Evolutionary conservation across 176 grass and related monocot species (phyloP), one percentile per base, ranked within the genome.

Genomic region (Carex cristatella): DNA sequence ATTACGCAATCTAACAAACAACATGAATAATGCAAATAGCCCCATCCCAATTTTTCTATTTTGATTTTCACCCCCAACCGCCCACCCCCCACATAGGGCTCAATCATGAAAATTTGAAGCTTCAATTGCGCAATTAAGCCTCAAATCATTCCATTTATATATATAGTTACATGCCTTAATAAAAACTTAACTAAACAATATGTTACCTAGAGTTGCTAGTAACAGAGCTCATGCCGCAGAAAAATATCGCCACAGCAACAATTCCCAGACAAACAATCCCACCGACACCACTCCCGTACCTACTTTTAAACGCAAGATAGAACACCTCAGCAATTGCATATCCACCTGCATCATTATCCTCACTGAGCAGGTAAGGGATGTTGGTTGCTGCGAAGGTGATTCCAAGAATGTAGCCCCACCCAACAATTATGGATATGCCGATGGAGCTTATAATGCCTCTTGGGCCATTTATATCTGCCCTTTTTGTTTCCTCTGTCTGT

Each of bases 401-500:
- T 15, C 86, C 89, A 4, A 90, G 58, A 33, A 90, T 58, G 67
- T 90, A 90, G 8, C 76, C 86, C 89, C 89, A 90, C 4, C 89
- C 89, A 6, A 68, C 85, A 59, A 90, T 78, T 55, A 87, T 87
- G 30, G 89, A 90, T 75, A 90, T 67, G 46, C 82, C 86, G 5
- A 90, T 85, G 37, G 89, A 69, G 81, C 74, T 87, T 44, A 90
- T 85, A 85, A 90, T 90, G 60, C 88, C 88, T 55, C 68, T 90
- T 13, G 88, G 85, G 31, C 85, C 88, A 65, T 87, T 90, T 83
- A 80, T 85, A 18, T 90, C 89, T 78, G 89, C 89, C 38, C 62
- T 87, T 65, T 87, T 90, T 23, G 89, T 90, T 87, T 90, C 89
- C 79, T 90, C 89, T 48, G 89, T 83, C 89, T 90, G 66, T 37